Conservation (phyloP, 2,329 filamentous ascomycete species). For the Orbilia ellipsospora region DNA sequence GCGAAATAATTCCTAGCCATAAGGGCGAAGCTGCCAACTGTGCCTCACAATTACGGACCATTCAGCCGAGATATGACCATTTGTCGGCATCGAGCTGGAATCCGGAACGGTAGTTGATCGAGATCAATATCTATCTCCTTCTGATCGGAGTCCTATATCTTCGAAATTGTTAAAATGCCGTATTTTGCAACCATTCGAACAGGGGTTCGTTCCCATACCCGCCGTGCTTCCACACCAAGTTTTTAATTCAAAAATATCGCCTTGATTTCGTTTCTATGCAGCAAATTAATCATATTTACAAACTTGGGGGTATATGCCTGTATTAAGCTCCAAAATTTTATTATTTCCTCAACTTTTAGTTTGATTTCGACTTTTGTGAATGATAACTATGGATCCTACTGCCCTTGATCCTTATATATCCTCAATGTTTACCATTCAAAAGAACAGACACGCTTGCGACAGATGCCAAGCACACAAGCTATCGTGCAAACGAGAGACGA, state of each 20-base stretch:
- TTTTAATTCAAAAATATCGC: too few species aligned
- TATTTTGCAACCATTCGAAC: too few species aligned
- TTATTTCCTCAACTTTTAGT: too few species aligned
- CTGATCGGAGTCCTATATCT: not conserved
- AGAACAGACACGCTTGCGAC: conserved; percentile 65
- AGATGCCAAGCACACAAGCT: conserved; percentile 66
- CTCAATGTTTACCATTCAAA: conserved; percentile 16
- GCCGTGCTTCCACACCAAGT: too few species aligned
- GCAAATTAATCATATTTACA: too few species aligned
- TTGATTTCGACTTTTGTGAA: too few species aligned
- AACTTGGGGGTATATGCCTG: too few species aligned
- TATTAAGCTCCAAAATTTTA: too few species aligned
- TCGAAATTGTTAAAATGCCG: not conserved
- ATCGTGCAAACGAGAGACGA: conserved; percentile 64
- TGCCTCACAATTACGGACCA: not conserved
- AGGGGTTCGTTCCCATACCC: too few species aligned
- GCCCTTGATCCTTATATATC: not conserved
- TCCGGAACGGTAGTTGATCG: not conserved
- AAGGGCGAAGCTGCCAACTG: not conserved
- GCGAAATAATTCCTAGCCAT: not conserved
- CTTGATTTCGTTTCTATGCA: too few species aligned
- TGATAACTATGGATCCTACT: not conserved
- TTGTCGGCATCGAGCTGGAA: not conserved
- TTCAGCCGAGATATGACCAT: conserved; percentile 1
- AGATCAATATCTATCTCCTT: not conserved